These are phyloP conservation scores for Erysimum pusillum DNA, from an alignment of 441 rosid species.

Conservation along the genomic window DNA sequence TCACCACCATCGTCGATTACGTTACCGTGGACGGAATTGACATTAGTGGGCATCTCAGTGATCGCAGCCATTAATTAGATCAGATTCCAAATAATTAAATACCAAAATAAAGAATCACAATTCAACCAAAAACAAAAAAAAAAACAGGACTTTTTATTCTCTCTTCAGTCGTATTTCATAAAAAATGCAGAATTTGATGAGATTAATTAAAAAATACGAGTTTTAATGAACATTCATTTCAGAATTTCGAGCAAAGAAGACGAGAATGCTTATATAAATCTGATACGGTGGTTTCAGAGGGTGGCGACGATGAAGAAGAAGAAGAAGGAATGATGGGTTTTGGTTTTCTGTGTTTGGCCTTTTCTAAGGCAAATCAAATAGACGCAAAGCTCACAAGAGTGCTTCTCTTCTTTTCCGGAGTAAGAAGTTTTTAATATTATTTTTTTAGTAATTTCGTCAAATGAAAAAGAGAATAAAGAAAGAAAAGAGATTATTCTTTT, in stretches of 20 bases:
- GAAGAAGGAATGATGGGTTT: conserved; percentile 44
- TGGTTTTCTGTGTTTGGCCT: conserved; percentile 24
- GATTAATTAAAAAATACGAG: background rate
- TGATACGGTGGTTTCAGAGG: conserved; percentile 24
- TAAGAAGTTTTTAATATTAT: background rate
- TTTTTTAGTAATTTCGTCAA: conserved; percentile 13
- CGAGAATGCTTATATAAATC: conserved; percentile 23
- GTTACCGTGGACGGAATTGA: conserved; percentile 25
- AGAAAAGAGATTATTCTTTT: background rate
- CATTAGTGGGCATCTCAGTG: conserved; percentile 60
- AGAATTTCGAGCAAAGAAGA: background rate
- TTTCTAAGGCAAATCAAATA: conserved; percentile 24
- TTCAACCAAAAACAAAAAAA: conserved; percentile 7
- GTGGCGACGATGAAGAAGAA: conserved; percentile 35
- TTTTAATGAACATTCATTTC: conserved; percentile 26
- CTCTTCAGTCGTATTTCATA: background rate
- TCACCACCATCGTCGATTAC: conserved; percentile 43
- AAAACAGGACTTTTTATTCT: conserved; percentile 10
- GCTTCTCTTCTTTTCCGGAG: conserved; percentile 34
- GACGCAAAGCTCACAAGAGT: conserved; percentile 28
- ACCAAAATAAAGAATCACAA: background rate
- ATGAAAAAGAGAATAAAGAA: background rate
- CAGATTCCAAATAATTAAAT: conserved; percentile 6
- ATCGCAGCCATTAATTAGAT: conserved; percentile 77
- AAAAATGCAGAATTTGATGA: conserved; percentile 9